phyloP scores from a whole-genome alignment of 352 stramenopile genomes.

The Pythium aristosporum region DNA sequence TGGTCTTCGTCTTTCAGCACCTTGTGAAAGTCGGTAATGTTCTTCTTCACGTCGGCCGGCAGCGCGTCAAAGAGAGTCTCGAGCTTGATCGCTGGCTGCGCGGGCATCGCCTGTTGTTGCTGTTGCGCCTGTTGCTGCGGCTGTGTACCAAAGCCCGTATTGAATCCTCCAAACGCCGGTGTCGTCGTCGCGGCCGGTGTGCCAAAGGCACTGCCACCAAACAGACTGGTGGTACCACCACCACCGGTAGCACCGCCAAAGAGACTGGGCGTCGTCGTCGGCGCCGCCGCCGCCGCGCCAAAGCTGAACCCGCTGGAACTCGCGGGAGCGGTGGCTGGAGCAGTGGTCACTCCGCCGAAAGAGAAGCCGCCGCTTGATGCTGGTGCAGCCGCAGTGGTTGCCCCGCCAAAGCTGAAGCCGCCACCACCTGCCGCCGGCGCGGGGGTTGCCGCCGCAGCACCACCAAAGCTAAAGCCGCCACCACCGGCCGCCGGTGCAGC shows the following conservation, averaged over 20 bases:
- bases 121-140: slow-evolving; percentile 7
- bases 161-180: slow-evolving; percentile 28
- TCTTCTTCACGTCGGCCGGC: slow-evolving; percentile 70
- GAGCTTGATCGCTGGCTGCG: slow-evolving; percentile 51
- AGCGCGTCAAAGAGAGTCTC: slow-evolving; percentile 75
- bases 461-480: slow-evolving; percentile 26
- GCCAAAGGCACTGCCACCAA: slow-evolving; percentile 32
- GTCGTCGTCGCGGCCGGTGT: slow-evolving; percentile 12
- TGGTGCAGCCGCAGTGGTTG: slow-evolving; percentile 1
- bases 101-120: slow-evolving; percentile 10
- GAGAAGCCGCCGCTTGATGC: slow-evolving; percentile 19
- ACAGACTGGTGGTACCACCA: slow-evolving; percentile 2
- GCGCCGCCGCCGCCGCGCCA: slow-evolving; percentile 24
- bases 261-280: slow-evolving; percentile 22
- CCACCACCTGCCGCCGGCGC: slow-evolving; percentile 6
- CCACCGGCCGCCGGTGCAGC: not conserved
- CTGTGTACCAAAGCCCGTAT: slow-evolving; percentile 12
- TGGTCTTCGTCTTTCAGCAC: slow-evolving; percentile 76
- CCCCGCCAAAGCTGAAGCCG: slow-evolving; percentile 26
- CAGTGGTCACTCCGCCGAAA: slow-evolving; percentile 15
- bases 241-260: slow-evolving; percentile 32
- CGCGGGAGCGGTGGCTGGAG: slow-evolving; percentile 19
- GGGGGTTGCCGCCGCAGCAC: not conserved
- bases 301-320: slow-evolving; percentile 30
- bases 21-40: slow-evolving; percentile 72